Conservation (phyloP, 805 yeast genomes). For the Danielozyma ontarioensis region DNA sequence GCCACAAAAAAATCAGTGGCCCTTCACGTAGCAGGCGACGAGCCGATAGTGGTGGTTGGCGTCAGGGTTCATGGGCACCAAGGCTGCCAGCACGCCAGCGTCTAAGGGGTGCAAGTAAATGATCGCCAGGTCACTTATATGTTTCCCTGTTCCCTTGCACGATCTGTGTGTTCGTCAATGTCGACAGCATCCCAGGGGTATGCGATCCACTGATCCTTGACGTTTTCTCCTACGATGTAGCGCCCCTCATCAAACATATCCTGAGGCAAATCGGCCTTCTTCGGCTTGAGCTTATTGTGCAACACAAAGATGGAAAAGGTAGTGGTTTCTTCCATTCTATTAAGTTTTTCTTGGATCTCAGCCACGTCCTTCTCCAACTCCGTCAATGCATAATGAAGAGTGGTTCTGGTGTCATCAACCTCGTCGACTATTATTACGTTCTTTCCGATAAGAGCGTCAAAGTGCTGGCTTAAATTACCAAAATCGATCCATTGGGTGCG, state of each 20-base stretch:
- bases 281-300: slow-evolving; percentile 79
- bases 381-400: slow-evolving; percentile 71
- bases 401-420: slow-evolving; percentile 83
- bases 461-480: slow-evolving; percentile 43
- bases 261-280: slow-evolving; percentile 67
- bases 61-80: too few relatives aligned
- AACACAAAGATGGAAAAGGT: slow-evolving; percentile 72
- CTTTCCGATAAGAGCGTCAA: slow-evolving; percentile 59
- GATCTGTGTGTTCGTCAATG: slow-evolving; percentile 68
- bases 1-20: too few relatives aligned
- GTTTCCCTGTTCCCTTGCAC: slow-evolving; percentile 65
- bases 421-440: slow-evolving; percentile 74
- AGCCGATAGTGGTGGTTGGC: too few relatives aligned
- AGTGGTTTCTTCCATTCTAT: slow-evolving; percentile 56
- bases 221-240: slow-evolving; percentile 70
- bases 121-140: too few relatives aligned
- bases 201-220: slow-evolving; percentile 78
- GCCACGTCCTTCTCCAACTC: slow-evolving; percentile 70
- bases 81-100: too few relatives aligned
- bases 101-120: too few relatives aligned
- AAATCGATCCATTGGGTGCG: slow-evolving; percentile 86
- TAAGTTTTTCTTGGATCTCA: slow-evolving; percentile 54
- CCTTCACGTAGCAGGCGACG: too few relatives aligned
- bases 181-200: slow-evolving; percentile 89
- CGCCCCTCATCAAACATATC: slow-evolving; percentile 58